phyloP scores from a whole-genome alignment of 2,329 filamentous ascomycete species.

The Fusarium musae region DNA sequence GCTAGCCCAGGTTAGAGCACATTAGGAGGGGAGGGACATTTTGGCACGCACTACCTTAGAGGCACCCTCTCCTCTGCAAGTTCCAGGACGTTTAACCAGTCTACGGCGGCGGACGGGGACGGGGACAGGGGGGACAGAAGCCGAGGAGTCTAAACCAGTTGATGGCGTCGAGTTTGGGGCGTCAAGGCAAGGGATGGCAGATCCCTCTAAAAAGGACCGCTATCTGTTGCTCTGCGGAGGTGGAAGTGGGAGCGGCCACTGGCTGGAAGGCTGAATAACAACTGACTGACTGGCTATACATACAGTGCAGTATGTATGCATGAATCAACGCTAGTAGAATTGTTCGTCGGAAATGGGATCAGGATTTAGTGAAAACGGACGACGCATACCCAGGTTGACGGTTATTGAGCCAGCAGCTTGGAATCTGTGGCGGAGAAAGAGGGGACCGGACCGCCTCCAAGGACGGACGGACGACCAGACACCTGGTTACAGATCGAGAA shows the following conservation, averaged over 20 bases:
- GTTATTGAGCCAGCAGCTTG: constrained; percentile 16
- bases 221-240: not conserved
- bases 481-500: not conserved
- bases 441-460: constrained; percentile 1
- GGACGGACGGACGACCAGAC: not conserved
- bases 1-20: constrained; percentile 11
- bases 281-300: constrained; percentile 29
- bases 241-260: not conserved
- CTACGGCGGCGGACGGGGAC: constrained; percentile 6
- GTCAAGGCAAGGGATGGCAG: constrained; percentile 38
- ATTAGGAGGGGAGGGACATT: constrained; percentile 12
- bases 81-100: constrained; percentile 34
- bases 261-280: constrained; percentile 31
- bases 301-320: constrained; percentile 11
- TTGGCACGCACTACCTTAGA: constrained; percentile 21
- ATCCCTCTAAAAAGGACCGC: constrained; percentile 18
- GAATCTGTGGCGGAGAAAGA: constrained; percentile 19
- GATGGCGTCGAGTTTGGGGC: constrained; percentile 32
- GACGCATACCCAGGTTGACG: constrained; percentile 6
- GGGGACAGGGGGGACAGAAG: constrained; percentile 34
- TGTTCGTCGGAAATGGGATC: constrained; percentile 22
- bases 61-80: constrained; percentile 33
- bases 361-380: constrained; percentile 19
- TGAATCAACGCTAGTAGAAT: constrained; percentile 27
- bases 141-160: constrained; percentile 38